Conservation (phyloP, 192 early-diverging fungal species). For the Linnemannia zychae region DNA sequence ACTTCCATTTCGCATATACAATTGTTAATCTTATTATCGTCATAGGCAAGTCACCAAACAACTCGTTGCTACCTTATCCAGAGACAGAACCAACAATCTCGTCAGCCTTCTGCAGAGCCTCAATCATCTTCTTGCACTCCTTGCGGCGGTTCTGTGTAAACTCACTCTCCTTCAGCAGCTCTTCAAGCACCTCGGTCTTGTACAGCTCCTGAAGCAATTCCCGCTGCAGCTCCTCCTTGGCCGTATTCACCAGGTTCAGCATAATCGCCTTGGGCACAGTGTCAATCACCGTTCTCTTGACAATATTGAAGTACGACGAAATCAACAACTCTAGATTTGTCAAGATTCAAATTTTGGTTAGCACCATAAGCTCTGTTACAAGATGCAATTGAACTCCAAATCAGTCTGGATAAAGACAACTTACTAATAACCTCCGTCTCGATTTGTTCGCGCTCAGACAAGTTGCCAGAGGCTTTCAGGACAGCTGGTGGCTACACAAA, state of each 20-base stretch:
- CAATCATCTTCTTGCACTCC: constrained; percentile 99
- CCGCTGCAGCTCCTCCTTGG: constrained; percentile 95
- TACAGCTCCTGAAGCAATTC: constrained; percentile 97
- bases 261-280: constrained; percentile 99
- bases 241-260: constrained; percentile 92
- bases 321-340: constrained; percentile 84
- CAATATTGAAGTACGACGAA: constrained; percentile 98
- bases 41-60: too few relatives aligned
- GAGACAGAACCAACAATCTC: constrained; percentile 62
- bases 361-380: neutral
- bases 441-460: constrained; percentile 97
- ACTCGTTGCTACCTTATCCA: constrained; percentile 9
- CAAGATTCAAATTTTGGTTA: neutral
- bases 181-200: constrained; percentile 94
- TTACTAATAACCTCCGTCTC: constrained; percentile 99
- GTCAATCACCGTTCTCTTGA: constrained; percentile 97
- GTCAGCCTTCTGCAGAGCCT: constrained; percentile 87
- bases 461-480: constrained; percentile 94
- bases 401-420: constrained; percentile 41
- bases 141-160: constrained; percentile 88
- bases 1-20: too few relatives aligned
- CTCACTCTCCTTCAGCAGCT: constrained; percentile 97
- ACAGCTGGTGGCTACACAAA: constrained; percentile 82
- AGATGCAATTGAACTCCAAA: neutral
- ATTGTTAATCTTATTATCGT: too few relatives aligned